These are phyloP conservation scores for Pseudogymnoascus sp. DNA, from an alignment of 2,329 filamentous ascomycete genomes.

Conservation along the genomic window DNA sequence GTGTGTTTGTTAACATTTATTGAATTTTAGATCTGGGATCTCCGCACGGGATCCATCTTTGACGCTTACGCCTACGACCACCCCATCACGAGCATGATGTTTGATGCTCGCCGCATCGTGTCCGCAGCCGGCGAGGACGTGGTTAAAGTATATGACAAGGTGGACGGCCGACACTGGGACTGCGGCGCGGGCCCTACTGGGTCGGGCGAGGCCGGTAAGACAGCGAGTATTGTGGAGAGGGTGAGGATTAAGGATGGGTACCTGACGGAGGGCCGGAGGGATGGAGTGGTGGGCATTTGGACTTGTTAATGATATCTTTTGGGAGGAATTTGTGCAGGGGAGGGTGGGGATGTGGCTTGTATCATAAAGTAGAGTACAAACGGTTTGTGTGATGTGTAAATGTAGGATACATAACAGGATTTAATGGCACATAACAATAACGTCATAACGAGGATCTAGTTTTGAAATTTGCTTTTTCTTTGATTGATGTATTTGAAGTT, in stretches of 20 bases:
- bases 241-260: slow-evolving; percentile 92
- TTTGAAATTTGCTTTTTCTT: background rate
- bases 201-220: slow-evolving; percentile 51
- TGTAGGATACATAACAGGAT: slow-evolving; percentile 7
- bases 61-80: slow-evolving; percentile 95
- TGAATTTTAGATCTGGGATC: slow-evolving; percentile 96
- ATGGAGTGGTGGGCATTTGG: slow-evolving; percentile 88
- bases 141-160: slow-evolving; percentile 97
- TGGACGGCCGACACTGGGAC: slow-evolving; percentile 92
- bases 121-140: slow-evolving; percentile 85
- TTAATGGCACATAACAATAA: slow-evolving; percentile 1
- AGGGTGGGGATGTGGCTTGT: background rate
- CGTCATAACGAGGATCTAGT: background rate
- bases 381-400: background rate
- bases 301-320: slow-evolving; percentile 46
- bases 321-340: background rate
- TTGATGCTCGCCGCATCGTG: slow-evolving; percentile 82
- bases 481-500: background rate
- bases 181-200: slow-evolving; percentile 75
- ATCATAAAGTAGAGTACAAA: slow-evolving; percentile 2
- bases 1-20: slow-evolving; percentile 11
- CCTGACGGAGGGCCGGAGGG: slow-evolving; percentile 77
- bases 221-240: slow-evolving; percentile 64
- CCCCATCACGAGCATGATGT: slow-evolving; percentile 93
- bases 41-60: slow-evolving; percentile 87